phyloP scores from a whole-genome alignment of 257 asterid species.

The Salvia hispanica region DNA sequence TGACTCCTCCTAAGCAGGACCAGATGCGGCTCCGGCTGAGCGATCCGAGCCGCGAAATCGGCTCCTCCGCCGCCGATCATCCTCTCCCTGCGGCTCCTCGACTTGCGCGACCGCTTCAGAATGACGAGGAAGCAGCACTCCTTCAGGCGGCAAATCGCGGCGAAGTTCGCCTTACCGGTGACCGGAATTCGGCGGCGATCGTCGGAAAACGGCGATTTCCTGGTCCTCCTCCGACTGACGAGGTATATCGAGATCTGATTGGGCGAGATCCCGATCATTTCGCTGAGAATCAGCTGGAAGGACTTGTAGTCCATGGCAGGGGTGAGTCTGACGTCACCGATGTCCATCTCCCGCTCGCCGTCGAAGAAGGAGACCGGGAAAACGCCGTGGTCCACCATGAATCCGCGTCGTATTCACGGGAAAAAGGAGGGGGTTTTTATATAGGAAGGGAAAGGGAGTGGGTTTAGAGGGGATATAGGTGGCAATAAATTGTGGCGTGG shows the following conservation, averaged over 20 bases:
- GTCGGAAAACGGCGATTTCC: constrained; percentile 37
- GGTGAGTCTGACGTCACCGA: constrained; percentile 53
- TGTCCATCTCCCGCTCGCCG: constrained; percentile 75
- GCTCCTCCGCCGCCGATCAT: constrained; percentile 13
- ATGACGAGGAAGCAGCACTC: constrained; percentile 67
- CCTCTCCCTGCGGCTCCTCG: constrained; percentile 55
- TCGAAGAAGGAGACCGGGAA: constrained; percentile 77
- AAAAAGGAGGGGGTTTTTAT: constrained; percentile 14
- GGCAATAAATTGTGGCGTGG: constrained; percentile 41
- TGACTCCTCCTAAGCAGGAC: constrained; percentile 60
- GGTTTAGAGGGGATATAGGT: constrained; percentile 24
- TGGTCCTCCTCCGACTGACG: constrained; percentile 40
- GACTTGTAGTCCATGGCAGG: constrained; percentile 69
- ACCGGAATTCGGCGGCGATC: constrained; percentile 63
- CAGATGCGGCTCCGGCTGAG: constrained; percentile 40
- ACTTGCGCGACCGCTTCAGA: constrained; percentile 71
- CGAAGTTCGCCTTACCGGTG: constrained; percentile 73
- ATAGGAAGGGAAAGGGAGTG: constrained; percentile 1
- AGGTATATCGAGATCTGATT: constrained; percentile 82
- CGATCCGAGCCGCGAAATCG: constrained; percentile 35
- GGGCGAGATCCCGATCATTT: constrained; percentile 82
- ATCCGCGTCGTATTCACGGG: neutral
- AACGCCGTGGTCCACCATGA: constrained; percentile 58
- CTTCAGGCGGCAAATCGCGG: constrained; percentile 48
- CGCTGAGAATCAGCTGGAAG: constrained; percentile 71